A percentile compares a stretch with the other conserved stretches of the same genome.
Conservation (phyloP, 2,329 filamentous ascomycete genomes). For the Trichoderma breve region DNA sequence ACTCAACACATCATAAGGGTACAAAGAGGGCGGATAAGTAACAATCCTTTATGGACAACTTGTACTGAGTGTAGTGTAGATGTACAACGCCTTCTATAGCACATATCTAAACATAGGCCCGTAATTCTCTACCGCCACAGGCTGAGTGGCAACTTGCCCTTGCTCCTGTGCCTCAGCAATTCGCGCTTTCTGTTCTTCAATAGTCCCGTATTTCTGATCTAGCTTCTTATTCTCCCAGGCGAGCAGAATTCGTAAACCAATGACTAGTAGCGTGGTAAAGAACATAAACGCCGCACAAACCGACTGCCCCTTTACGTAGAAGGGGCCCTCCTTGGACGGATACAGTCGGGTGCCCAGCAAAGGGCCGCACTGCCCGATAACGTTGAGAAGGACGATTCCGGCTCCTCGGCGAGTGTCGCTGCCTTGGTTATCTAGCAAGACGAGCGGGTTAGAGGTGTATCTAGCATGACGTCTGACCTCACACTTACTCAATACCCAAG, state of each 20-base stretch:
- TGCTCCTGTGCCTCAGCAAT: background rate
- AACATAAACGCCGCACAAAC: conserved; percentile 27
- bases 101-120: conserved; percentile 27
- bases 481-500: conserved; percentile 24
- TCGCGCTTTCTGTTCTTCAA: conserved; percentile 13
- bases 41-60: background rate
- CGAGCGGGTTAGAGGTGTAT: background rate
- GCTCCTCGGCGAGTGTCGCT: conserved; percentile 64
- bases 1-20: too few species aligned
- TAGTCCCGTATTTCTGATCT: conserved; percentile 14
- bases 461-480: too few species aligned
- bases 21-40: background rate
- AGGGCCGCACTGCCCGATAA: conserved; percentile 73
- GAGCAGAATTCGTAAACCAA: conserved; percentile 19
- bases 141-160: conserved; percentile 4
- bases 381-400: conserved; percentile 72
- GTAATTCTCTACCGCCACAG: conserved; percentile 24
- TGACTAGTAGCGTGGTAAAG: conserved; percentile 23
- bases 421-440: conserved; percentile 64
- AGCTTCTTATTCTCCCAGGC: conserved; percentile 25
- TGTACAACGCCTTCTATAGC: conserved; percentile 5
- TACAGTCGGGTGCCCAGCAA: conserved; percentile 60
- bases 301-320: conserved; percentile 40
- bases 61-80: background rate
- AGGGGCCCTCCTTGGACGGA: conserved; percentile 52